These are phyloP conservation scores for Straminergon stramineum DNA, from an alignment of 225 moss, liverwort and hornwort species.

Conservation along the genomic window DNA sequence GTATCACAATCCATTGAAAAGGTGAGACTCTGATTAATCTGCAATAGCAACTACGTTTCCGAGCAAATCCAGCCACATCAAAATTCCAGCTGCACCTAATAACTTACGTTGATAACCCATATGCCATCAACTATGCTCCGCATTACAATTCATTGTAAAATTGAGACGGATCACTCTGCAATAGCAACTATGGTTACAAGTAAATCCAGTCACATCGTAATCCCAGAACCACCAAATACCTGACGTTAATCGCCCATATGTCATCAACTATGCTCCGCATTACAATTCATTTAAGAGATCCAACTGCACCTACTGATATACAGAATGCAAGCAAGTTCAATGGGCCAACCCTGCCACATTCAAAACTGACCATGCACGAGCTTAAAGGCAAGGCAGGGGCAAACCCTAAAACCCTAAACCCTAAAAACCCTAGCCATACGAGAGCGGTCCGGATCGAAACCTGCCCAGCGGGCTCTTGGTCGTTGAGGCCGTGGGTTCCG, in stretches of 20 bases:
- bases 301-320: not conserved
- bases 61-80: not conserved
- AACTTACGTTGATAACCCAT: not conserved
- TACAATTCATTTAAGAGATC: not conserved
- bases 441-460: slow-evolving; percentile 30
- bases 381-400: not conserved
- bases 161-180: not conserved
- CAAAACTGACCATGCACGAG: not conserved
- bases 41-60: not conserved
- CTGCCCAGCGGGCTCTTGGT: slow-evolving; percentile 30
- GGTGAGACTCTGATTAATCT: not conserved
- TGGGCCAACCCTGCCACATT: not conserved
- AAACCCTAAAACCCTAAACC: not conserved
- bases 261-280: not conserved
- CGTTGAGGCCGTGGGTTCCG: not conserved
- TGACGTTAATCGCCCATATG: not conserved
- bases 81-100: not conserved
- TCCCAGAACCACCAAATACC: not conserved
- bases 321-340: not conserved
- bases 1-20: not conserved
- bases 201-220: not conserved
- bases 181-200: not conserved
- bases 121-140: not conserved
- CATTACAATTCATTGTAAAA: too few relatives aligned
- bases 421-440: not conserved